phyloP scores from a whole-genome alignment of 352 stramenopile genomes.

The Globisporangium middletonii region DNA sequence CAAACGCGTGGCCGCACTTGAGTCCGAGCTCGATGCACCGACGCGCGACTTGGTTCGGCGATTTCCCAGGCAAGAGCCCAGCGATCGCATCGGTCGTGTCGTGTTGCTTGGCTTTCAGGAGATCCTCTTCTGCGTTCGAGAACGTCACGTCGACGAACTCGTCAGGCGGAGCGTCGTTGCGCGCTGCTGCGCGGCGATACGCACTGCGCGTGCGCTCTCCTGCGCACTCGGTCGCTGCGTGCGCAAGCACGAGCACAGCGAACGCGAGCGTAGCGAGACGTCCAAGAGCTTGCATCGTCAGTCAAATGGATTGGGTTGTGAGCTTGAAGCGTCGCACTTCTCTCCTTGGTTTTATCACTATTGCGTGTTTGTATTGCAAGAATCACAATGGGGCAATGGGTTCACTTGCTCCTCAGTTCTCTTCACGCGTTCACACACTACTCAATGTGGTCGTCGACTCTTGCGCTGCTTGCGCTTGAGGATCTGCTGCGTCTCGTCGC shows the following conservation, averaged over 20 bases:
- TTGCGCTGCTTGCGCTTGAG: slow-evolving; percentile 11
- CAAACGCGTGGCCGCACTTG: slow-evolving; percentile 30
- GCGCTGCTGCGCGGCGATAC: slow-evolving; percentile 11
- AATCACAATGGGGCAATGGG: too few relatives aligned
- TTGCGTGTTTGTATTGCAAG: too few relatives aligned
- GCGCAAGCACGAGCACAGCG: not conserved
- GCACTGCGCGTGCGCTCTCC: not conserved
- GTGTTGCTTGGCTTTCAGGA: slow-evolving; percentile 33
- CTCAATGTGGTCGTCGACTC: not conserved
- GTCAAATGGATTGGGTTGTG: too few relatives aligned
- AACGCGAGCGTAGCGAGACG: not conserved
- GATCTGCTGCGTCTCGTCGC: slow-evolving; percentile 32
- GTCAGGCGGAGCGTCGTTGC: not conserved
- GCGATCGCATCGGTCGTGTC: slow-evolving; percentile 34
- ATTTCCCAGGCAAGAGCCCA: slow-evolving; percentile 26
- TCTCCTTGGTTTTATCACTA: too few relatives aligned
- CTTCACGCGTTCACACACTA: not conserved
- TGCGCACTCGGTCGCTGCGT: not conserved
- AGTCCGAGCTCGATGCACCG: slow-evolving; percentile 52
- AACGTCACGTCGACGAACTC: slow-evolving; percentile 30
- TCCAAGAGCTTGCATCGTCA: too few relatives aligned
- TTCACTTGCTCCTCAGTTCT: too few relatives aligned
- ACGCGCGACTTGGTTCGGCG: slow-evolving; percentile 31
- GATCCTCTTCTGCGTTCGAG: slow-evolving; percentile 42
- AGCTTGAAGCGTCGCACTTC: too few relatives aligned